Base-by-base conservation (phyloP, 805 yeast species). In the Schwanniomyces vanrijiae region DNA sequence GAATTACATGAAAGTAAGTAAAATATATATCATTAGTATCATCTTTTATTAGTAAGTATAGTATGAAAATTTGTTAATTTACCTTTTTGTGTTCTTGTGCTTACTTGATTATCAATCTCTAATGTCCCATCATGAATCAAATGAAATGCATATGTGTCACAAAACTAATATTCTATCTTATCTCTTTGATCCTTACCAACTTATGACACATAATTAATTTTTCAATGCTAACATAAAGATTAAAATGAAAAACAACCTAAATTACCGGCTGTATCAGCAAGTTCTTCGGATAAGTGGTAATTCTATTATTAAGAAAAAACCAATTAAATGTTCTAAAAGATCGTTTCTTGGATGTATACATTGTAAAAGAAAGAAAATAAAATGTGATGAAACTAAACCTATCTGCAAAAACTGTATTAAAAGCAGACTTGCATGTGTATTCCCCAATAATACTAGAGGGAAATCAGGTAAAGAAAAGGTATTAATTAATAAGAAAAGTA, bases 311-410 rank as follows among this genome's bases (percentile, higher is more conserved):
- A 26, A 18, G 20, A 40, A 28, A 31, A 40, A 40, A 18, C 26
- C 37, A 8, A n/a, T 25, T 3, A 43, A 19, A 16, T 25, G 31
- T 24, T 24, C 41, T 11, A 24, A 16, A n/a, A 35, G 33, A 19
- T 45, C 48, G 11, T 45, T 40, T 45, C 45, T 63, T 21, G 69
- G 69, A 5, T 65, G 69, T 44, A 46, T 53, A 14, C 63, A 62
- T 47, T 65, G 69, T 51, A 65, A 65, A 45, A 49, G 60, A 37
- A 65, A 64, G 55, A 64, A 64, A 48, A 62, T 62, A 29, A 48
- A 68, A 40, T 65, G 69, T 50, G 66, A 65, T 51, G 69, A 65
- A 50, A 54, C 47, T 28, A 45, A 62, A 14, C 69, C 69, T 1
- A 50, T 46, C 26, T 65, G 69, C 55, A 53, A 50, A 11, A 63